Conservation (phyloP, 2,329 filamentous ascomycete genomes). For the Lachnellula occidentalis region DNA sequence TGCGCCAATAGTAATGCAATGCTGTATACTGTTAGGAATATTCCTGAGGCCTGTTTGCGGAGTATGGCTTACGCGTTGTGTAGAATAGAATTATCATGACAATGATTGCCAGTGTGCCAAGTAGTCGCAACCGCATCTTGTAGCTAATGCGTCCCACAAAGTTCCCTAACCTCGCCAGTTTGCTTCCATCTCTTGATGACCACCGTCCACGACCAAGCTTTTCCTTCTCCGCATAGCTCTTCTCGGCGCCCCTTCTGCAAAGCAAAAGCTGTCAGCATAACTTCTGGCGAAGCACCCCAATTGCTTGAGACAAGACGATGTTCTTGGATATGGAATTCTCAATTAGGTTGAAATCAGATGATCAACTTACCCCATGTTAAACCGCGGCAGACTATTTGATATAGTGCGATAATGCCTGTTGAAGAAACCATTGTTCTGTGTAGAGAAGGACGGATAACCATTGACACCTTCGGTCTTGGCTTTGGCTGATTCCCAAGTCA, state of each 20-base stretch:
- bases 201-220: conserved; percentile 61
- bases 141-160: conserved; percentile 51
- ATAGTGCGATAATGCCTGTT: conserved; percentile 75
- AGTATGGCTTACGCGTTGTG: conserved; percentile 59
- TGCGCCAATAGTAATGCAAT: conserved; percentile 57
- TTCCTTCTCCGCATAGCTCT: conserved; percentile 66
- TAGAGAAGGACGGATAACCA: conserved; percentile 74
- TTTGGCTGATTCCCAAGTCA: conserved; percentile 80
- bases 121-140: conserved; percentile 58
- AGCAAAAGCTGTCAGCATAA: background rate
- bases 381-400: conserved; percentile 72
- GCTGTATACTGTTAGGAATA: conserved; percentile 24
- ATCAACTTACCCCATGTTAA: conserved; percentile 42
- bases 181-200: conserved; percentile 41
- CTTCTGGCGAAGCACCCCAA: conserved; percentile 18
- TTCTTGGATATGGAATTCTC: conserved; percentile 42
- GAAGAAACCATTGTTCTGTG: conserved; percentile 82
- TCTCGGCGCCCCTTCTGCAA: conserved; percentile 28
- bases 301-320: conserved; percentile 31
- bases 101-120: conserved; percentile 55
- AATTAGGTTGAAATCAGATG: conserved; percentile 11
- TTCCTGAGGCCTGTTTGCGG: background rate
- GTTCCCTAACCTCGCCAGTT: conserved; percentile 43
- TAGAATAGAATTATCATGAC: conserved; percentile 62
- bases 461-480: conserved; percentile 68